These are phyloP conservation scores for Berberis thunbergii DNA, from an alignment of 164 flowering plant species.

Conservation along the genomic window DNA sequence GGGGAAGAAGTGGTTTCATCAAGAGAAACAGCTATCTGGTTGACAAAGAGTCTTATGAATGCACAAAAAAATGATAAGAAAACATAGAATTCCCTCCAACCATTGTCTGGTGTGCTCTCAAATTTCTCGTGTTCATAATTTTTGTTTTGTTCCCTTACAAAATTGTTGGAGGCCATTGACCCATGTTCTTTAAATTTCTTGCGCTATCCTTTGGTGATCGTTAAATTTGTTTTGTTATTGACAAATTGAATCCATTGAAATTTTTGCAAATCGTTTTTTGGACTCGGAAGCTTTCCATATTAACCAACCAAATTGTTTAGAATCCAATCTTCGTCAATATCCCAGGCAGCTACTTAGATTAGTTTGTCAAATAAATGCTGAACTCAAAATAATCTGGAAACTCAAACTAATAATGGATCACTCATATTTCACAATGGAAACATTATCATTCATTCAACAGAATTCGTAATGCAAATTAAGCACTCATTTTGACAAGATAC, in stretches of 20 bases:
- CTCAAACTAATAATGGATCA: background rate
- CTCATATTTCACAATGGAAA: background rate
- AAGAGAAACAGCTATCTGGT: constrained; percentile 76
- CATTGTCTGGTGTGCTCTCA: no score
- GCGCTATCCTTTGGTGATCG: no score
- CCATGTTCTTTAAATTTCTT: no score
- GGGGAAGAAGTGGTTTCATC: constrained; percentile 66
- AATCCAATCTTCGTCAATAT: background rate
- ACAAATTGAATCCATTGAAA: no score
- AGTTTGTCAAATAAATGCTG: background rate
- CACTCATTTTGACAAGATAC: constrained; percentile 25
- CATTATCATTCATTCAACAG: background rate
- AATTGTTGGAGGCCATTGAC: no score
- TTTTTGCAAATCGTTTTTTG: no score
- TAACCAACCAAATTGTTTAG: background rate
- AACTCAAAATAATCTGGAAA: background rate
- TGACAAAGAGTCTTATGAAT: constrained; percentile 55
- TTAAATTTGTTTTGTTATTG: no score
- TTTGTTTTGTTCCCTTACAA: no score
- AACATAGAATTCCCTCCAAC: background rate
- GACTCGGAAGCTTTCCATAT: no score
- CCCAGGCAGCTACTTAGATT: background rate
- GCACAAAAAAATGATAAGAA: constrained; percentile 7
- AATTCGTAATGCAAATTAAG: background rate
- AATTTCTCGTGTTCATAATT: no score